phyloP scores from a whole-genome alignment of 345 rosid genomes.

The Gossypium anomalum region DNA sequence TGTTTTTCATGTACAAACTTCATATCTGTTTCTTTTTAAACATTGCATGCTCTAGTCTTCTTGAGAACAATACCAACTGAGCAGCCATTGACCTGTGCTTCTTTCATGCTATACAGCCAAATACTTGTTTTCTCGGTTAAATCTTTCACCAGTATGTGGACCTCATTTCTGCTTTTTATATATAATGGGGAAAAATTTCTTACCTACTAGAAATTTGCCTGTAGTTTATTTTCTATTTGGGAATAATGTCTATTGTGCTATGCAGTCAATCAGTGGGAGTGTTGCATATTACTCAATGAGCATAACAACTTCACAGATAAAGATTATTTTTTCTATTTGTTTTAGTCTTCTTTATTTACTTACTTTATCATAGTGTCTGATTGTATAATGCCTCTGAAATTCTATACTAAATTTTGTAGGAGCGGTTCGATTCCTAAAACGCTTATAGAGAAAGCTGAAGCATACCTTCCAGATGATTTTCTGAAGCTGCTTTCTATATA shows the following conservation, averaged over 20 bases:
- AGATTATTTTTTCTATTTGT: neutral
- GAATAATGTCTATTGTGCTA: neutral
- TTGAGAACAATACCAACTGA: neutral
- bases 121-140: neutral
- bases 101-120: neutral
- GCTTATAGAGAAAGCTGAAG: conserved; percentile 62
- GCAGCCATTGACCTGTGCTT: neutral
- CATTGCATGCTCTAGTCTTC: neutral
- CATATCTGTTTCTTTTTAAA: no score
- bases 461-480: conserved; percentile 74
- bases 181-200: neutral
- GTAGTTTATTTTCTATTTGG: neutral
- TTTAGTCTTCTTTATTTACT: neutral
- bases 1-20: neutral
- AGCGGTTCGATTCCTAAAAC: conserved; percentile 71
- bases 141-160: neutral
- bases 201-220: neutral
- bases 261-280: neutral
- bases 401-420: conserved; percentile 41
- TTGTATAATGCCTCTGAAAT: conserved; percentile 10
- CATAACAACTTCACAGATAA: neutral
- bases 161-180: neutral
- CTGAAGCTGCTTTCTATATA: conserved; percentile 42
- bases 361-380: neutral
- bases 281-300: neutral